Base-by-base conservation (phyloP, 495 filamentous ascomycete species). In the Aspergillus hancockii region DNA sequence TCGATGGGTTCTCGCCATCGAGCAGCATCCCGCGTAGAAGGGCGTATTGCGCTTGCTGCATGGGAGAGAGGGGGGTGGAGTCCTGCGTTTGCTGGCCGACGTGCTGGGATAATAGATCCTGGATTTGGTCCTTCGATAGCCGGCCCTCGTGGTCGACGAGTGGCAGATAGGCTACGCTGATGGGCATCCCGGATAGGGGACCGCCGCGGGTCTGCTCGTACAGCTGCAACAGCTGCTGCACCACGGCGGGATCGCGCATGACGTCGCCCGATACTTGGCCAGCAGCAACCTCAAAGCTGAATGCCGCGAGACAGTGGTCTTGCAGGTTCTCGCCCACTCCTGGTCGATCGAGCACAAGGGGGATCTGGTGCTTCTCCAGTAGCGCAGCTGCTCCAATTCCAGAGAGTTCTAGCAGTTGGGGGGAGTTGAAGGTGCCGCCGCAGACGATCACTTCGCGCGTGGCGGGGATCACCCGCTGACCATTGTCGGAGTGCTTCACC, bases 391-490 rank as follows among this genome's bases (percentile, higher is more conserved):
- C 50, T 8, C 85, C 85, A 32, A 88, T 68, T 9, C 86, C 85
- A 0, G 85, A 88, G 0, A 84, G 74, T 58, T 88, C 84, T 8
- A 88, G 76, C 0, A 88, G 55, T 4, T 73, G 67, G 1, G 85
- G 84, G 0, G 85, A 78, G 8, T 80, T 80, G 49, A 82, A 69
- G n/a, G 76, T 68, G 8, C 86, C 86, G 34, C 72, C 79, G 4
- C 81, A 81, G 1, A 85, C 60, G 28, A 88, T 71, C 0, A 88
- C 80, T 50, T 84, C 79, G 38, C 75, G 83, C 16, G 71, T 70
- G 3, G 82, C 86, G 47, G 64, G 73, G 47, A 85, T 65, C 6
- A 62, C 67, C 4, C 64, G 45, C 66, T 59, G 21, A 1, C 14
- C 22, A 6, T 58, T 61, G 45, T 68, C 62, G 8, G 60, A 36